phyloP scores from a whole-genome alignment of 2,329 filamentous ascomycete species.

The Neopestalotiopsis clavispora region DNA sequence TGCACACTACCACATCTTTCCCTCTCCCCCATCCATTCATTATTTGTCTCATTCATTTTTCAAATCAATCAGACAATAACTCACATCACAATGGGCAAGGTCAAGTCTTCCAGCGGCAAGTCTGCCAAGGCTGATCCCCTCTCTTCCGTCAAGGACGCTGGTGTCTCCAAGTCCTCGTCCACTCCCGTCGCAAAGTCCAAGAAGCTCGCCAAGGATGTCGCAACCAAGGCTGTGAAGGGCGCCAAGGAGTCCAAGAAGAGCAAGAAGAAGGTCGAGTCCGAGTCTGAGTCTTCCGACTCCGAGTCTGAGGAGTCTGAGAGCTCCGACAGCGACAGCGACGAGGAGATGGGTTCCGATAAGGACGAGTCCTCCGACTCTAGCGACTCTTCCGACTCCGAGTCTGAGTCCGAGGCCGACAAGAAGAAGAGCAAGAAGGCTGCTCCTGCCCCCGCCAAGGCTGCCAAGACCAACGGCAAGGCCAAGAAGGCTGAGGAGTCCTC shows the following conservation, averaged over 20 bases:
- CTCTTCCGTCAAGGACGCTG: constrained; percentile 66
- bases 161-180: constrained; percentile 61
- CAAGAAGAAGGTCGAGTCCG: constrained; percentile 43
- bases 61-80: constrained; percentile 21
- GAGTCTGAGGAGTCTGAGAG: constrained; percentile 35
- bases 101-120: constrained; percentile 65
- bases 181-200: constrained; percentile 47
- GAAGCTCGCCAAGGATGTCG: constrained; percentile 65
- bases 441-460: constrained; percentile 22
- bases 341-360: constrained; percentile 32
- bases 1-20: constrained; percentile 22
- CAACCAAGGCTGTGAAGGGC: constrained; percentile 49
- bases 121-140: constrained; percentile 55
- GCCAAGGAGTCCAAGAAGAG: constrained; percentile 43
- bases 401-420: constrained; percentile 33
- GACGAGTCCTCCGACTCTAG: constrained; percentile 30
- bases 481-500: constrained; percentile 37
- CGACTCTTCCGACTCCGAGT: constrained; percentile 32
- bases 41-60: constrained; percentile 20
- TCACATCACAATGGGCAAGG: constrained; percentile 64
- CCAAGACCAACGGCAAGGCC: constrained; percentile 37
- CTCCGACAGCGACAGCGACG: constrained; percentile 25
- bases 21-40: constrained; percentile 21
- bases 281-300: constrained; percentile 40
- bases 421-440: constrained; percentile 28